Base-by-base conservation (phyloP, 169 alveolate genomes). In the Eimeria maxima region DNA sequence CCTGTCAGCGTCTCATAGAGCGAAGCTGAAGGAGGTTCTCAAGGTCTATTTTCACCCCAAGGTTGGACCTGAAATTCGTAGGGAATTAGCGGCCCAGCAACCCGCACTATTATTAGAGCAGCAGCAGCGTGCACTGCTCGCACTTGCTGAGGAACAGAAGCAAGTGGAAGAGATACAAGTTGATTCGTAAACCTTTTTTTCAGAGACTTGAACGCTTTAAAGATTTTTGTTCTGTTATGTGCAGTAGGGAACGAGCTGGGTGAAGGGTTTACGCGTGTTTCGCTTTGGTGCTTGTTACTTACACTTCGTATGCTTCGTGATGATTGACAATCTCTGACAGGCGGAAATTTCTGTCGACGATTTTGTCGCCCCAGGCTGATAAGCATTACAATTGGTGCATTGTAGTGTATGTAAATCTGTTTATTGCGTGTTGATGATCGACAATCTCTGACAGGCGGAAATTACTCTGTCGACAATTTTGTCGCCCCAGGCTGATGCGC, bases 111-210 rank as follows among this genome's bases (percentile, higher is more conserved):
- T 91, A 8, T 74, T 91, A 22, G 90, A 91, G 95, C 95, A 91
- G 95, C 94, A 88, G 94, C 95, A 90, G 78, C 95, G 88, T 29
- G 95, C 95, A 57, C 91, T 91, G 95, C 78, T 91, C 93, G 93
- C 76, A 42, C 93, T 86, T 27, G 93, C 93, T 4, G 45, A 57
- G 24, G 69, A 38, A 16, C 93, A 86, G 57, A 27, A 33, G 69
- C 57, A 86, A 33, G 80, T 45, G 14, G 80, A 55, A 55, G 74
- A 14, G 20, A 86, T 86, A 57, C 63, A 60, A 16, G 93, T 86
- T 24, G 93, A 86, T 63, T 86, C 45, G 63, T 33, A 4, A 14
- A 8, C 38, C 63, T 60, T 86, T 86, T 84, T 33, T 55, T 57
- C 42, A 24, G 0, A 44, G n/a, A 45, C 14, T 2, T 55, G 13